These are phyloP conservation scores for Fomitopsis pulvina DNA, from an alignment of 768 basidiomycete genomes.

Conservation along the genomic window DNA sequence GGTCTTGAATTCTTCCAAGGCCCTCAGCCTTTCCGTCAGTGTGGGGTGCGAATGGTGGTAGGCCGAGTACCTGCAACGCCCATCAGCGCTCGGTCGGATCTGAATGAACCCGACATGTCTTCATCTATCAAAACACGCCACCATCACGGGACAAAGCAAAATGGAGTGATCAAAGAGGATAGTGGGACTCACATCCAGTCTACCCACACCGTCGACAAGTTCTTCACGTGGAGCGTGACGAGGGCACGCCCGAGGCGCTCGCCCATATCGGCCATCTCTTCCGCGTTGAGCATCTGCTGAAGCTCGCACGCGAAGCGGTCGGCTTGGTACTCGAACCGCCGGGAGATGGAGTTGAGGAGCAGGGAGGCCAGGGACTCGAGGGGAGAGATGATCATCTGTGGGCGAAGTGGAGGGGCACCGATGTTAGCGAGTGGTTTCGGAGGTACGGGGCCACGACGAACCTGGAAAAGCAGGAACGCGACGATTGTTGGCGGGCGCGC, in stretches of 20 bases:
- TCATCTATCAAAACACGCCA: too few relatives aligned
- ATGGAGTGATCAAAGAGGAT: conserved; percentile 1
- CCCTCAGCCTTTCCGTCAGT: conserved; percentile 81
- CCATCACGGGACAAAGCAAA: conserved; percentile 3
- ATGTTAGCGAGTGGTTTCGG: not conserved
- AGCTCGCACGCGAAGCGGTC: conserved; percentile 82
- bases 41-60: conserved; percentile 97
- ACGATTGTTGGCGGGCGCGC: conserved; percentile 72
- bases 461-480: conserved; percentile 85
- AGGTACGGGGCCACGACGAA: conserved; percentile 13
- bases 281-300: conserved; percentile 38
- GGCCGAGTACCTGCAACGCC: conserved; percentile 68
- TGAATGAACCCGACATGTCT: too few relatives aligned
- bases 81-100: not conserved
- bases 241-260: conserved; percentile 78
- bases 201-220: conserved; percentile 89
- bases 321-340: conserved; percentile 90
- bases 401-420: too few relatives aligned
- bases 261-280: conserved; percentile 79
- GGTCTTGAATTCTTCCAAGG: conserved; percentile 45
- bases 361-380: conserved; percentile 69
- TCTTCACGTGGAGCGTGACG: conserved; percentile 84
- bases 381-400: conserved; percentile 73
- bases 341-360: conserved; percentile 73
- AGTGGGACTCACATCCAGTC: conserved; percentile 70